These are phyloP conservation scores for Huntiella savannae DNA, from an alignment of 2,329 filamentous ascomycete genomes.

Conservation along the genomic window DNA sequence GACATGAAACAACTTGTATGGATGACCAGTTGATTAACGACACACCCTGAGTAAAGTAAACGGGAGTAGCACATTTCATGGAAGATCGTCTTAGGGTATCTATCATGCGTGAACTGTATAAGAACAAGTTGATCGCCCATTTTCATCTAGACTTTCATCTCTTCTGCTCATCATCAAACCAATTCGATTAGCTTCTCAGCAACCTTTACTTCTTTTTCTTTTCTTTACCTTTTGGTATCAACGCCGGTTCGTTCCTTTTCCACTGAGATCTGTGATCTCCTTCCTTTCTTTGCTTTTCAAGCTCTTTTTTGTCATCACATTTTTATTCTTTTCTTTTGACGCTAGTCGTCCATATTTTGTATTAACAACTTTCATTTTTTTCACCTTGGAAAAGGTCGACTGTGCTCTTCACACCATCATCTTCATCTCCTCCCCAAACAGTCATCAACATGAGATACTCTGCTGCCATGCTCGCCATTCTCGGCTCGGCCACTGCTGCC, in stretches of 20 bases:
- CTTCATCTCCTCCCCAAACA: background rate
- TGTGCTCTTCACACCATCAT: background rate
- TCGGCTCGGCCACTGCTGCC: constrained; percentile 12
- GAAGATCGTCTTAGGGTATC: too few relatives aligned
- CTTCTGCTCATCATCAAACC: background rate
- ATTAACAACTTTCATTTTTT: background rate
- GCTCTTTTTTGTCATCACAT: background rate
- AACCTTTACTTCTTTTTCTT: background rate
- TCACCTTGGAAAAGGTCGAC: constrained; percentile 5
- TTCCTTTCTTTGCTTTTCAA: constrained; percentile 7
- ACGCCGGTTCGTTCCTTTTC: constrained; percentile 9
- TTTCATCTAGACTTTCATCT: background rate
- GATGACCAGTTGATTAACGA: too few relatives aligned
- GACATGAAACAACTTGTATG: too few relatives aligned
- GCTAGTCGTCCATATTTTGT: constrained; percentile 6
- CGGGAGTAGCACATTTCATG: too few relatives aligned
- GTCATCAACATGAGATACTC: constrained; percentile 6
- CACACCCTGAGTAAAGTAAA: too few relatives aligned
- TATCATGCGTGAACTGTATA: background rate
- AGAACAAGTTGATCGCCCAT: background rate
- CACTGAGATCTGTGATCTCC: constrained; percentile 10
- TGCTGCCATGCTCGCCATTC: constrained; percentile 8
- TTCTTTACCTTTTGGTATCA: background rate
- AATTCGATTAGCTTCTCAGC: background rate
- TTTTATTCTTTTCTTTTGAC: constrained; percentile 3